These are phyloP conservation scores for Cyclotella atomus DNA, from an alignment of 108 stramenopile species.

Conservation along the genomic window DNA sequence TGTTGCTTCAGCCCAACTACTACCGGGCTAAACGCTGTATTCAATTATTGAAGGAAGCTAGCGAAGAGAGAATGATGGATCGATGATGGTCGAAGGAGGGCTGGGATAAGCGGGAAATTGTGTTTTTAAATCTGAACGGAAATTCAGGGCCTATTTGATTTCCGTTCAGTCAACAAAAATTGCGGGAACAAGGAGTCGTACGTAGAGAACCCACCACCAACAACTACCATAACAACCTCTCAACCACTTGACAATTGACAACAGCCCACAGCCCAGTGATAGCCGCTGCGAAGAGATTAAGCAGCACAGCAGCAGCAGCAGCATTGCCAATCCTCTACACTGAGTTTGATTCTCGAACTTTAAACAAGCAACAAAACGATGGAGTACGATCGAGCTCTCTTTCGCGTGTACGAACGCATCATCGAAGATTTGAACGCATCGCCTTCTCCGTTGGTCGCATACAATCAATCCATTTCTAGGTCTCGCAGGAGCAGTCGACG, in stretches of 20 bases:
- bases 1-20: too few species aligned
- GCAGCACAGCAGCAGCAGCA: background rate
- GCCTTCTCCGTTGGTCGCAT: conserved; percentile 33
- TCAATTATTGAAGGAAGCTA: too few species aligned
- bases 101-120: background rate
- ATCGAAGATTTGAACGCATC: conserved; percentile 54
- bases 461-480: background rate
- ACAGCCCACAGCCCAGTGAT: background rate
- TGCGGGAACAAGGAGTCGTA: background rate
- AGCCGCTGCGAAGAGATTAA: too few species aligned
- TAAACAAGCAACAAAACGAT: background rate
- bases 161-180: background rate
- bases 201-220: background rate
- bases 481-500: background rate
- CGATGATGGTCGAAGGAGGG: too few species aligned
- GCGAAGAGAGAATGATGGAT: too few species aligned
- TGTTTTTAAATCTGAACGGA: background rate
- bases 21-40: too few species aligned
- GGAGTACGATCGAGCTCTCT: conserved; percentile 51
- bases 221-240: background rate
- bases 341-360: too few species aligned
- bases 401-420: conserved; percentile 56
- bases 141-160: background rate
- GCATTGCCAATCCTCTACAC: background rate
- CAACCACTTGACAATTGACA: too few species aligned